Base-by-base conservation (phyloP, 345 rosid species). In the Populus simonii region DNA sequence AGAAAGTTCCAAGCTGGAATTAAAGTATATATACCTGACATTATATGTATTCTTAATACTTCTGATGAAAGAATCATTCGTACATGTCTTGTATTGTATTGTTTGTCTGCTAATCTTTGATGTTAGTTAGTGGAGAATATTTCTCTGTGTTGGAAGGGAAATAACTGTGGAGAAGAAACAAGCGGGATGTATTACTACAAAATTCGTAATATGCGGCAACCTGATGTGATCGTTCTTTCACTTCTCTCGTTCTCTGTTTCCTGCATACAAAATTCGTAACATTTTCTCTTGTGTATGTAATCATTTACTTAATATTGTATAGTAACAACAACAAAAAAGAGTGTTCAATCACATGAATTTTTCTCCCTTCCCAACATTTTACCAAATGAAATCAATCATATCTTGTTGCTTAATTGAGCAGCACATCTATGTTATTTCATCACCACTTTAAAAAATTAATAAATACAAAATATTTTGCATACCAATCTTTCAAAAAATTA, bases 21-120 rank as follows among this genome's bases (percentile, higher is more conserved):
- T 59, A 8, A n/a, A 59, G 63, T 23, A 57, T n/a, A n/a, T 8
- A 23, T n/a, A n/a, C 63, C 4, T 57, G 63, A 57, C 15, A n/a
- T 9, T 38, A 5, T 6, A 6, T 31, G 0, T 17, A 13, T 31
- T 20, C 2, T 55, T 55, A 5, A 47, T n/a, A 1, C 66, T 27
- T 45, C 61, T 29, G 55, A 65, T 74, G 7, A 76, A 66, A 15
- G 68, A 36, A 76, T 68, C 43, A 76, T 59, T 70, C 39, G 22
- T 76, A 47, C 53, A 62, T 77, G 80, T 71, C 75, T 71, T 70
- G 38, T 47, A 61, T 70, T 71, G 41, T n/a, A 22, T 17, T 17
- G 25, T 41, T 63, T 78, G 75, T 78, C 75, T 35, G 62, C 11
- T 71, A 71, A 78, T 78, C 75, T 77, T 11, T 33, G 17, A 12